Evolutionary conservation across 208 protist genomes (phyloP).

Genomic region (Acanthamoeba triangularis): DNA sequence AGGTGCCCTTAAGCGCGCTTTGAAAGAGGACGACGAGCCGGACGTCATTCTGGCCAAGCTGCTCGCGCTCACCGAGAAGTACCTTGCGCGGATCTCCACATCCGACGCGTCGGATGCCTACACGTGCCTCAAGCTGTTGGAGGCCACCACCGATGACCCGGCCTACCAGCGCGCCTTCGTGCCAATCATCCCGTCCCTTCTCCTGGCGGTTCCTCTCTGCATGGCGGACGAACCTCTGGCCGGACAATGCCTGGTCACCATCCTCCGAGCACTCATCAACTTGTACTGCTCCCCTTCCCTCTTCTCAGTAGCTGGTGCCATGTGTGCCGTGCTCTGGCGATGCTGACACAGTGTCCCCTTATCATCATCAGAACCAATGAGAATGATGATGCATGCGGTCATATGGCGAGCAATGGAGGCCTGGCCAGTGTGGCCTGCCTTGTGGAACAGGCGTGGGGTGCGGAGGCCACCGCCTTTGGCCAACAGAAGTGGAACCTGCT

Average conservation of each 20-base stretch:
- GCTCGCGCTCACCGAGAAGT: background rate
- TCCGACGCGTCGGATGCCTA: background rate
- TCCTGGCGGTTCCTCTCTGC: background rate
- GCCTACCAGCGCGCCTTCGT: background rate
- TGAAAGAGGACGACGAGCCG: background rate
- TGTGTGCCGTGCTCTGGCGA: background rate
- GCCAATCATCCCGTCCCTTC: background rate
- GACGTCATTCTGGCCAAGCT: background rate
- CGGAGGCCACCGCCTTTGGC: constrained; percentile 6
- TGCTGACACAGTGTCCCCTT: background rate
- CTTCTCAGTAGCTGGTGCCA: too few relatives aligned
- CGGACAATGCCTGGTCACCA: background rate
- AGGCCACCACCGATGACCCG: constrained; percentile 30
- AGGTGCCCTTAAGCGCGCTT: background rate
- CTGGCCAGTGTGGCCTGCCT: background rate
- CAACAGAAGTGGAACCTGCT: constrained; percentile 46
- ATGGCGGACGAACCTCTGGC: background rate
- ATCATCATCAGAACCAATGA: background rate
- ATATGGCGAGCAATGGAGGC: background rate
- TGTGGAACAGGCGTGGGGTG: background rate
- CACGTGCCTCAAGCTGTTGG: background rate
- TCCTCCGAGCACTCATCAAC: constrained; percentile 18
- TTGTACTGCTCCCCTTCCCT: background rate
- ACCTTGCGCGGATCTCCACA: background rate
- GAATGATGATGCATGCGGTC: background rate